Percentiles rank a stretch among this genome's conserved stretches.
Evolutionary conservation across 345 rosid species (phyloP).

Genomic region (Litchi chinensis): DNA sequence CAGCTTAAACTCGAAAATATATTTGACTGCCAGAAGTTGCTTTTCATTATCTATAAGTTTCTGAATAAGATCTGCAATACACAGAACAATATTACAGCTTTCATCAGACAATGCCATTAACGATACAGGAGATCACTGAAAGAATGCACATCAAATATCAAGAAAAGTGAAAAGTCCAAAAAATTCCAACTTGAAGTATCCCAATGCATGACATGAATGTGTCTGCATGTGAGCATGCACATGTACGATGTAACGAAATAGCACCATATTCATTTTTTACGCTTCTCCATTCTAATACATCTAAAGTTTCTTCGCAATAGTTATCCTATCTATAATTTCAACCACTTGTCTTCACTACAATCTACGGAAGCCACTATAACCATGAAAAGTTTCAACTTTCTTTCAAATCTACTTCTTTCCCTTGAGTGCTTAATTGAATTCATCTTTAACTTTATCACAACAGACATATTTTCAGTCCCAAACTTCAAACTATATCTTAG

Average conservation of each 20-base stretch:
- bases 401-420: neutral
- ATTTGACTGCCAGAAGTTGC: conserved; percentile 53
- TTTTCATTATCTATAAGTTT: conserved; percentile 59
- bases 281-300: neutral
- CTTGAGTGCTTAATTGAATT: neutral
- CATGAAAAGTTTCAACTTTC: neutral
- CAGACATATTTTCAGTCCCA: neutral
- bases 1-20: conserved; percentile 65
- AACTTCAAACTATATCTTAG: conserved; percentile 7
- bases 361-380: neutral
- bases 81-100: conserved; percentile 9
- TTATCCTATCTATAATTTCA: neutral
- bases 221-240: neutral
- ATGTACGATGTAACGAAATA: neutral
- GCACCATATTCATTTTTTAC: neutral
- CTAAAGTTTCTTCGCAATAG: neutral
- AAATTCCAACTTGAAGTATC: neutral
- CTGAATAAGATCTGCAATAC: conserved; percentile 49
- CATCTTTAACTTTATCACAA: neutral
- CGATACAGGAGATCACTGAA: neutral
- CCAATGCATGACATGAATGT: neutral
- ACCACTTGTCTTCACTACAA: neutral
- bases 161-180: neutral
- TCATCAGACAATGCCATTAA: conserved; percentile 18
- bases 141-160: neutral